Conservation (phyloP, 1,284 basidiomycete genomes). For the Xerocomus minutiporus region DNA sequence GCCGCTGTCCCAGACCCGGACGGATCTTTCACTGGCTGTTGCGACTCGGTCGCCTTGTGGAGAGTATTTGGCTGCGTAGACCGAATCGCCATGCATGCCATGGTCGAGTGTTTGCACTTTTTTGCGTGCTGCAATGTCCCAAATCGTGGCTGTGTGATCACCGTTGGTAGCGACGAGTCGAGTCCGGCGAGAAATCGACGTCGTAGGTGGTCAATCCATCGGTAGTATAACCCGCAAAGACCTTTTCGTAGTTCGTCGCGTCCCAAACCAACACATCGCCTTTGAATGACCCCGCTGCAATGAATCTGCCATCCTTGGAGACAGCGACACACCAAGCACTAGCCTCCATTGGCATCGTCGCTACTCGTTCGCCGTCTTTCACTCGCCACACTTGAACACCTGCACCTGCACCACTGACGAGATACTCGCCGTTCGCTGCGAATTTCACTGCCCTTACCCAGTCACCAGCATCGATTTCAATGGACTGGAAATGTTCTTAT, state of each 20-base stretch:
- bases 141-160: neutral
- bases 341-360: neutral
- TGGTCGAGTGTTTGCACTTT: neutral
- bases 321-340: neutral
- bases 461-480: neutral
- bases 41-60: too few species aligned
- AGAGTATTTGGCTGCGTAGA: too few species aligned
- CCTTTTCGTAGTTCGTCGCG: too few species aligned
- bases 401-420: too few species aligned
- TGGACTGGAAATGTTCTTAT: neutral
- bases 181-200: neutral
- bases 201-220: neutral
- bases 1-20: too few species aligned
- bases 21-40: too few species aligned
- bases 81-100: too few species aligned
- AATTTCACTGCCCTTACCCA: too few species aligned
- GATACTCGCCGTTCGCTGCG: neutral
- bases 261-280: too few species aligned
- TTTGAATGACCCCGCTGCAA: neutral
- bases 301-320: neutral
- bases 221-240: too few species aligned
- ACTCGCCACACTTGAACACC: neutral
- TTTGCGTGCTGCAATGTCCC: neutral
- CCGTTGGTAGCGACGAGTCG: neutral
- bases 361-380: neutral